Base-by-base conservation (phyloP, 1,284 basidiomycete genomes). In the Tausonia pullulans region DNA sequence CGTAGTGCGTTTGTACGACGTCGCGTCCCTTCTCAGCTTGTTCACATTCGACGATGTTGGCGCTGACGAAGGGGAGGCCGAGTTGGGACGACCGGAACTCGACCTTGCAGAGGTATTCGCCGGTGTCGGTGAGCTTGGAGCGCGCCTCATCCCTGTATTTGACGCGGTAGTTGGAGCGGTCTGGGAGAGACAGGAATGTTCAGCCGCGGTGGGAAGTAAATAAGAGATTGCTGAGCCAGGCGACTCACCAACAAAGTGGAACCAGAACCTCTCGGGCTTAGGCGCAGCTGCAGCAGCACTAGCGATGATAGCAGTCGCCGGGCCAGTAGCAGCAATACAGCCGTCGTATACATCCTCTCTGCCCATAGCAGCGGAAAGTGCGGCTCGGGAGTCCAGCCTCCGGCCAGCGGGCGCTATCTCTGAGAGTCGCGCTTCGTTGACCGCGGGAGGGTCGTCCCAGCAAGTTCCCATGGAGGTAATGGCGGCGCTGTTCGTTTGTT, bases 1-100 rank as follows among this genome's bases (percentile, higher is more conserved):
- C 10, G n/a, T n/a, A 10, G 72, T 11, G 72, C 58, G 61, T 74
- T 72, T 0, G 70, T 69, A 0, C 73, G 73, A 4, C 74, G 63
- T 0, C 73, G 68, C 4, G 71, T 71, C 44, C 58, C 69, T 4
- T 68, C 60, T 13, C 67, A 61, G 52, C 41, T 27, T 45, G 11
- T 48, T 16, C 63, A 45, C 62, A 16, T 7, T 48, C 49, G 39
- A 50, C 48, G 52, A 64, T 45, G 58, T 43, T 64, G 41, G 46
- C 7, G 6, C 9, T 49, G 39, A 60, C 63, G 43, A 64, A 60
- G 11, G 40, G 41, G 13, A 52, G 41, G 2, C 6, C 9, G 0
- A 4, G 10, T 43, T 64, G 63, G 11, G 63, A 60, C 3, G 40
- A 14, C 16, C 45, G 41, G 59, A 64, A 58, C 58, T 64, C 63